A percentile compares a stretch with the other conserved stretches of the same genome.
Evolutionary conservation across 306 rosid species (phyloP).

Genomic region (Macrotyloma uniflorum): DNA sequence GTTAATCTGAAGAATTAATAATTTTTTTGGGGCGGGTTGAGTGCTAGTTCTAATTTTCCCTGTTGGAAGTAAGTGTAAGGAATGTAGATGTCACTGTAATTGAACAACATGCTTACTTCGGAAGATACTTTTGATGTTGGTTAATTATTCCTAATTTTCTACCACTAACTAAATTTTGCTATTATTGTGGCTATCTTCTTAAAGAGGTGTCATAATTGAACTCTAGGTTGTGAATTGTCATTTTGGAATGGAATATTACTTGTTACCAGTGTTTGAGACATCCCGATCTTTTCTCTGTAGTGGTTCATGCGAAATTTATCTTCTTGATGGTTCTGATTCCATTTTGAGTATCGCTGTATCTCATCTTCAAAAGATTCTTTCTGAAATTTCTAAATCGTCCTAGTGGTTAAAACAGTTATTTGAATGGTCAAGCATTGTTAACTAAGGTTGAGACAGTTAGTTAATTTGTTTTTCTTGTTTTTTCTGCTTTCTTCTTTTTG

Average conservation of each 20-base stretch:
- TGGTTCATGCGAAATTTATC: neutral
- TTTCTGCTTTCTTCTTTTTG: neutral
- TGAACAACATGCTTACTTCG: slow-evolving; percentile 17
- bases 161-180: neutral
- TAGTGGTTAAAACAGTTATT: neutral
- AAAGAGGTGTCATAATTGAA: neutral
- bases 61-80: slow-evolving; percentile 26
- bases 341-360: neutral
- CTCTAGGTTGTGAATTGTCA: neutral
- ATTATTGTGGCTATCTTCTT: neutral
- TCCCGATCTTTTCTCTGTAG: neutral
- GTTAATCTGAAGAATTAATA: neutral
- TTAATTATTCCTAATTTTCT: neutral
- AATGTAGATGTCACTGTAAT: slow-evolving; percentile 12
- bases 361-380: neutral
- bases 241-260: slow-evolving; percentile 4
- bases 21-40: neutral
- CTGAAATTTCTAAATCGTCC: neutral
- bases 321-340: neutral
- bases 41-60: slow-evolving; percentile 16
- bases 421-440: slow-evolving; percentile 1
- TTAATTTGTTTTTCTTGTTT: slow-evolving; percentile 3
- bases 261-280: slow-evolving; percentile 21
- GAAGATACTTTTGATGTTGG: slow-evolving; percentile 3
- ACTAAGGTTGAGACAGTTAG: neutral